phyloP scores from a whole-genome alignment of 192 early-diverging fungal genomes.

The Gamsiella multidivaricata region DNA sequence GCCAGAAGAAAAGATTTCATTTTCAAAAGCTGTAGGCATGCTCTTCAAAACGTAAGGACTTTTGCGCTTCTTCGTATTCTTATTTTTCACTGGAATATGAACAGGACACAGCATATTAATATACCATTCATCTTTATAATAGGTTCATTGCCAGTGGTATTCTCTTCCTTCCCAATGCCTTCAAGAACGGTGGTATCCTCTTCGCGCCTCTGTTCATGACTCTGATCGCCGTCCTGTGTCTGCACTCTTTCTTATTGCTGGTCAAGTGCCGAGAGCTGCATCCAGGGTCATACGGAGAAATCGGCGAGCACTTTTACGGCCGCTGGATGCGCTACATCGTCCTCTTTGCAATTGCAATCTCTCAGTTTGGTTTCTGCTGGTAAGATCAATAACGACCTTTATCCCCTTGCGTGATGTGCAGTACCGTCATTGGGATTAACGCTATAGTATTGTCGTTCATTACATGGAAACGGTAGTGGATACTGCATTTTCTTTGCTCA shows the following conservation, averaged over 20 bases:
- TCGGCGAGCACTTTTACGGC: slow-evolving; percentile 74
- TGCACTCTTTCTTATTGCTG: slow-evolving; percentile 74
- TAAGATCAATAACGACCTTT: slow-evolving; percentile 44
- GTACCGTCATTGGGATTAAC: not conserved
- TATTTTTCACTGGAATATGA: too few relatives aligned
- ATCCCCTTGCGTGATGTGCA: not conserved
- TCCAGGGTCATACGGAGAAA: slow-evolving; percentile 77
- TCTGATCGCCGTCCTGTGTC: slow-evolving; percentile 68
- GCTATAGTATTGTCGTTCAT: too few relatives aligned
- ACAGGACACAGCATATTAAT: too few relatives aligned
- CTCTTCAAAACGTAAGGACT: slow-evolving; percentile 66
- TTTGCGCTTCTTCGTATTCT: too few relatives aligned
- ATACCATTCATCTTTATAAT: too few relatives aligned
- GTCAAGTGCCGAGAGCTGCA: slow-evolving; percentile 70
- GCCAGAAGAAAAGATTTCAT: slow-evolving; percentile 46
- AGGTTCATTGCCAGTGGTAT: slow-evolving; percentile 80
- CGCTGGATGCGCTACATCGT: slow-evolving; percentile 72
- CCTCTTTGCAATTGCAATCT: slow-evolving; percentile 75
- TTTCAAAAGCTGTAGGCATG: slow-evolving; percentile 60
- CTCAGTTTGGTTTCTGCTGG: slow-evolving; percentile 87
- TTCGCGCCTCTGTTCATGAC: slow-evolving; percentile 74
- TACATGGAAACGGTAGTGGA: too few relatives aligned
- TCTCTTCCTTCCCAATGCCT: slow-evolving; percentile 78
- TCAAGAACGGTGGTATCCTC: slow-evolving; percentile 77
- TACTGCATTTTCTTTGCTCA: slow-evolving; percentile 91